Conservation (phyloP, 2,329 filamentous ascomycete genomes). For the Canariomyces notabilis region DNA sequence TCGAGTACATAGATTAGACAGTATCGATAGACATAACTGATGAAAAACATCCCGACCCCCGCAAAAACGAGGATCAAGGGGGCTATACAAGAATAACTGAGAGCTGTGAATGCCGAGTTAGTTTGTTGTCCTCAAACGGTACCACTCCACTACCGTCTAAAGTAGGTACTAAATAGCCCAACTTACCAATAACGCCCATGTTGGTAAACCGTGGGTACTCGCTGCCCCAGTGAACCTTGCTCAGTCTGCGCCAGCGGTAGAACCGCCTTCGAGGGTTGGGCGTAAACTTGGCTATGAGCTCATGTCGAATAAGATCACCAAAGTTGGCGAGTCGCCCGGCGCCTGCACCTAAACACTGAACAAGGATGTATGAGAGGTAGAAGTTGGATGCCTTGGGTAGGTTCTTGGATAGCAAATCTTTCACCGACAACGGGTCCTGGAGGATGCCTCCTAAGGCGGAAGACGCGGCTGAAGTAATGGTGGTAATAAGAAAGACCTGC, state of each 20-base stretch:
- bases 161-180: too few relatives aligned
- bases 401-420: slow-evolving; percentile 54
- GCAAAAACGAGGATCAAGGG: slow-evolving; percentile 79
- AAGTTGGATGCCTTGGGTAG: slow-evolving; percentile 72
- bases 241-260: slow-evolving; percentile 63
- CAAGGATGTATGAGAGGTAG: slow-evolving; percentile 77
- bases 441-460: slow-evolving; percentile 54
- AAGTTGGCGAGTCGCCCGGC: slow-evolving; percentile 67
- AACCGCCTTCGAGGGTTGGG: slow-evolving; percentile 81
- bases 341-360: slow-evolving; percentile 78
- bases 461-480: slow-evolving; percentile 68
- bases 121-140: too few relatives aligned
- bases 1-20: slow-evolving; percentile 80
- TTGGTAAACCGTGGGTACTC: slow-evolving; percentile 71
- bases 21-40: slow-evolving; percentile 83
- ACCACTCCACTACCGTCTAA: too few relatives aligned
- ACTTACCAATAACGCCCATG: slow-evolving; percentile 62
- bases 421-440: slow-evolving; percentile 51
- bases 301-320: slow-evolving; percentile 46
- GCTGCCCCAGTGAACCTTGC: slow-evolving; percentile 70
- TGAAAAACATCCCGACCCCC: slow-evolving; percentile 67
- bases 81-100: slow-evolving; percentile 79
- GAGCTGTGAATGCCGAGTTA: slow-evolving; percentile 34
- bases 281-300: slow-evolving; percentile 62
- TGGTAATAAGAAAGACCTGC: slow-evolving; percentile 80